phyloP scores from a whole-genome alignment of 148 eudicot genomes.

The Fagopyrum homotropicum region DNA sequence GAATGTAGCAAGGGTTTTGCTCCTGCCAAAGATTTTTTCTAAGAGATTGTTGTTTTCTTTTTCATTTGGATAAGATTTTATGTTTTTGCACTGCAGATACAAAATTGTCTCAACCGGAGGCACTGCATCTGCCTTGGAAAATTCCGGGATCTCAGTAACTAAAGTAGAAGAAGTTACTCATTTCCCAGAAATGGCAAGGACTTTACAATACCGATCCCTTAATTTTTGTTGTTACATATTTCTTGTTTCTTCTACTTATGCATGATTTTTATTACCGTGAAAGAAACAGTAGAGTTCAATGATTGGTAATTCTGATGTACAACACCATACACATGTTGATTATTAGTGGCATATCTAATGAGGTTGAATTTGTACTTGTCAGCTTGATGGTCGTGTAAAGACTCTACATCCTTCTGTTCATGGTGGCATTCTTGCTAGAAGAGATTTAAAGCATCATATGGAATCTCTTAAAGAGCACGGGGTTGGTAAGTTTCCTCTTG shows the following conservation, averaged over 20 bases:
- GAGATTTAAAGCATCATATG: slow-evolving; percentile 85
- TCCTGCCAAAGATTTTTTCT: not conserved
- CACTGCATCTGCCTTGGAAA: slow-evolving; percentile 79
- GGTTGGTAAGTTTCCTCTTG: slow-evolving; percentile 43
- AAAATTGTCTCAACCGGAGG: slow-evolving; percentile 96
- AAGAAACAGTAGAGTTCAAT: not conserved
- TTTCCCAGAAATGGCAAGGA: slow-evolving; percentile 93
- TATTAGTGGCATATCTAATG: not conserved
- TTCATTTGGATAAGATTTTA: not conserved
- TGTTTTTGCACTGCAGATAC: slow-evolving; percentile 35
- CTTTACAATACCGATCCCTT: not conserved
- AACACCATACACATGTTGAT: not conserved
- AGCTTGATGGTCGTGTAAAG: slow-evolving; percentile 99
- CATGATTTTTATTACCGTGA: not conserved
- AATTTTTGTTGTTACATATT: not conserved
- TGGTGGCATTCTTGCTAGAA: slow-evolving; percentile 98
- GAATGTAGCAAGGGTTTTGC: not conserved
- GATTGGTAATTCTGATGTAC: not conserved
- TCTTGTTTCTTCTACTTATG: not conserved
- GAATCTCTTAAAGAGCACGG: slow-evolving; percentile 81
- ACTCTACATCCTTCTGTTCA: slow-evolving; percentile 87
- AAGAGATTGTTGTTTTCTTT: not conserved
- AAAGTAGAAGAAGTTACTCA: slow-evolving; percentile 80
- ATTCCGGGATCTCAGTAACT: slow-evolving; percentile 71
- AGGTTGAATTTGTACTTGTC: slow-evolving; percentile 13